Evolutionary conservation across 176 grass and related monocot species (phyloP).

Genomic region (Triticum monococcum): DNA sequence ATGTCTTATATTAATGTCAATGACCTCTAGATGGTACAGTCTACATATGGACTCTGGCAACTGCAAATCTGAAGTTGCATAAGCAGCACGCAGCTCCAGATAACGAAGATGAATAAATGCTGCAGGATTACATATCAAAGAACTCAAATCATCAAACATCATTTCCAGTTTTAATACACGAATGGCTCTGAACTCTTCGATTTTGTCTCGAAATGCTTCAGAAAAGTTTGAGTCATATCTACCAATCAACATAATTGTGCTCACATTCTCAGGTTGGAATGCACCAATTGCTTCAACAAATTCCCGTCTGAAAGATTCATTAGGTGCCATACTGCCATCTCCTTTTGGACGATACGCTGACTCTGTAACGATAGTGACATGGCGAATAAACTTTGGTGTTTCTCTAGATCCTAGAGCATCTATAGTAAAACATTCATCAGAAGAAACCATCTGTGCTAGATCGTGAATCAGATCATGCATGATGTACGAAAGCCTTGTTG

Average conservation of each 20-base stretch:
- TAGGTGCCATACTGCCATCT: constrained; percentile 9
- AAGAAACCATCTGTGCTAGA: constrained; percentile 22
- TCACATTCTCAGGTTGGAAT: background rate
- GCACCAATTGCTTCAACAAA: background rate
- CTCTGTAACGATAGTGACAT: constrained; percentile 5
- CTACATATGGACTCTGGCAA: background rate
- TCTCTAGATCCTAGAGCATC: background rate
- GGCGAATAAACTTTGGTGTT: background rate
- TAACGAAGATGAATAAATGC: constrained; percentile 32
- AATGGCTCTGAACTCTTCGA: background rate
- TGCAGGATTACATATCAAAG: background rate
- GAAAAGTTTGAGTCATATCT: constrained; percentile 14
- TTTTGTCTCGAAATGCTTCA: constrained; percentile 6
- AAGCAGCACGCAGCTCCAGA: constrained; percentile 22
- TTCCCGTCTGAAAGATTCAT: background rate
- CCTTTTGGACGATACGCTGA: background rate
- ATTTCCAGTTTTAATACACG: constrained; percentile 23
- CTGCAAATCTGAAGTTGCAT: background rate
- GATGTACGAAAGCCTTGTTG: background rate
- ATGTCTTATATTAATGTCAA: constrained; percentile 3
- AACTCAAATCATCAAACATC: constrained; percentile 5
- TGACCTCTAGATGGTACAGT: constrained; percentile 22
- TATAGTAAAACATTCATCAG: constrained; percentile 25
- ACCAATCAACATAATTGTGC: constrained; percentile 23
- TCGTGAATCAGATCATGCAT: constrained; percentile 6